These are phyloP conservation scores for Carex cristatella DNA, from an alignment of 176 grass and related monocot genomes.

Conservation along the genomic window DNA sequence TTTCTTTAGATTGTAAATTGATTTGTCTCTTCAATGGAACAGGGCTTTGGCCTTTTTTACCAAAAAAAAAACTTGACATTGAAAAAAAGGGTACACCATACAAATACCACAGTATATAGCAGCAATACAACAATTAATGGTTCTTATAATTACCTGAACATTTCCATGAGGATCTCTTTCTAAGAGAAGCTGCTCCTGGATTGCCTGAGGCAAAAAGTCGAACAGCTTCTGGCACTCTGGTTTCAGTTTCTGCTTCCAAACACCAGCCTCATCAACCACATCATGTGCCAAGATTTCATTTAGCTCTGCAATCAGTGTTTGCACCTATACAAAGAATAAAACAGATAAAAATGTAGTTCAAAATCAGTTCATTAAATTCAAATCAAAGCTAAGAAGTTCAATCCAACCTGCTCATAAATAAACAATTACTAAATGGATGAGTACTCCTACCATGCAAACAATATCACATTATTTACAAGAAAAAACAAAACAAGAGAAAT, in stretches of 20 bases:
- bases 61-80: too few relatives aligned
- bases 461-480: neutral
- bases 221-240: constrained; percentile 55
- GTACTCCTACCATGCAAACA: neutral
- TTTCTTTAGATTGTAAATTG: too few relatives aligned
- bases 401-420: neutral
- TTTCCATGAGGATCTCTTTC: constrained; percentile 99
- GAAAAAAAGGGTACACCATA: neutral
- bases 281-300: constrained; percentile 93
- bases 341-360: neutral
- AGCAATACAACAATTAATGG: neutral
- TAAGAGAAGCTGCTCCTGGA: constrained; percentile 89
- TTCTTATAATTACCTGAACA: constrained; percentile 61
- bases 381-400: neutral
- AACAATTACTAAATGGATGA: neutral
- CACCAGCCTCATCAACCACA: constrained; percentile 78
- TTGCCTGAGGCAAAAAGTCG: constrained; percentile 80
- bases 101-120: neutral
- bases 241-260: constrained; percentile 88
- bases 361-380: neutral
- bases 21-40: too few relatives aligned
- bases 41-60: too few relatives aligned
- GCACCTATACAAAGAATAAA: constrained; percentile 45
- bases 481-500: neutral
- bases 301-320: constrained; percentile 90